phyloP scores from a whole-genome alignment of 2,329 filamentous ascomycete genomes.

The Botrytis cinerea region DNA sequence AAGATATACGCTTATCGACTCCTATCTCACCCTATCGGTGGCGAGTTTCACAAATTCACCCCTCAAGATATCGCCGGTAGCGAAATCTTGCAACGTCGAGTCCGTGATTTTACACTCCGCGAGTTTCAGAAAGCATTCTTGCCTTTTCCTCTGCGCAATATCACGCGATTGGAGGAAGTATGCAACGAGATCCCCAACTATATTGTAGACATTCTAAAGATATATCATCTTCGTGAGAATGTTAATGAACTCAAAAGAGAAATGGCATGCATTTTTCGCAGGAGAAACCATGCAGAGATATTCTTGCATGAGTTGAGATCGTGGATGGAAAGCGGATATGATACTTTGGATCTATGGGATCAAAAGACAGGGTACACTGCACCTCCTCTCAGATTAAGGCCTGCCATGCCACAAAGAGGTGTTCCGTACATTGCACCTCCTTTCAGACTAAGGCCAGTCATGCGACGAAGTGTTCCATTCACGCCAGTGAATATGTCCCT shows the following conservation, averaged over 20 bases:
- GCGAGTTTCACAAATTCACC: background rate
- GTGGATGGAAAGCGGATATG: slow-evolving; percentile 6
- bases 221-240: background rate
- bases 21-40: background rate
- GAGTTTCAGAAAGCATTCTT: background rate
- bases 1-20: background rate
- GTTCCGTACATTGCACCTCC: background rate
- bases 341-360: background rate
- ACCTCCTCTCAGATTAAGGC: background rate
- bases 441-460: background rate
- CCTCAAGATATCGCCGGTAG: background rate
- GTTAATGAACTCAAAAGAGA: background rate
- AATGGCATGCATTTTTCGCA: background rate
- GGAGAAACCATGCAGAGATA: too few relatives aligned
- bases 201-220: background rate
- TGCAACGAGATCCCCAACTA: background rate
- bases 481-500: background rate
- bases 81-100: background rate
- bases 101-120: background rate
- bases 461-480: background rate
- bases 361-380: background rate
- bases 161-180: background rate
- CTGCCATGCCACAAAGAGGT: background rate
- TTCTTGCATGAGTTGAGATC: background rate
- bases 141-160: background rate